Base-by-base conservation (phyloP, 495 filamentous ascomycete species). In the Penicillium robsamsonii region DNA sequence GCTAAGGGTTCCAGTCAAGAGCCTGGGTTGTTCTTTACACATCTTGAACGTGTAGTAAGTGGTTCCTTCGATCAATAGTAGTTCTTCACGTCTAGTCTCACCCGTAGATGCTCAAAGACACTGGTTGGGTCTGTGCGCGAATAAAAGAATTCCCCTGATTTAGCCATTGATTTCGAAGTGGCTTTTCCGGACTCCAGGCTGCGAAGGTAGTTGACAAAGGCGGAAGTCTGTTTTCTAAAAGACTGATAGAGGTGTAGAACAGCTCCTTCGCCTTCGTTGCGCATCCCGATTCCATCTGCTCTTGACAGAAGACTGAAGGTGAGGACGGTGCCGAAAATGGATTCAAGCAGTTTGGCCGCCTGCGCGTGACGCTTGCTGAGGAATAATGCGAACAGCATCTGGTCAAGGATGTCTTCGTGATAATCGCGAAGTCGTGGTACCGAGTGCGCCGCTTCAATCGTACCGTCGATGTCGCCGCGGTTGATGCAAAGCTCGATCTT, bases 341-440 rank as follows among this genome's bases (percentile, higher is more conserved):
- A 85, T 50, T 96, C 90, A 0, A 97, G 73, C 1, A 95, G 71
- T 40, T 79, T 81, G 65, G 91, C 79, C 0, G 91, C 84, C 1
- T 88, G 84, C 29, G 81, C 75, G 40, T 76, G 73, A 30, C 71
- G 56, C 51, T 72, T 73, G 53, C 70, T 77, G 1, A 96, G 77
- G 17, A 97, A 75, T 0, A 94, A 75, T 1, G 83, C 81, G 56
- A 84, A 85, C 74, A 96, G 81, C 53, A 96, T 90, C 30, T 81
- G 75, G 61, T 96, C 90, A 2, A 97, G 79, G n/a, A 86, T 79
- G 9, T 78, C 69, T 64, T 92, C 89, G 58, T 96, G 92, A 35
- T 82, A 81, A n/a, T 82, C 80, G 8, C 86, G 76, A 7, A 97
- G 66, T 30, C 78, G 70, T 15, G 85, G 81, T 0, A 95, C 75